phyloP scores from a whole-genome alignment of 345 rosid genomes.

The Jatropha curcas region DNA sequence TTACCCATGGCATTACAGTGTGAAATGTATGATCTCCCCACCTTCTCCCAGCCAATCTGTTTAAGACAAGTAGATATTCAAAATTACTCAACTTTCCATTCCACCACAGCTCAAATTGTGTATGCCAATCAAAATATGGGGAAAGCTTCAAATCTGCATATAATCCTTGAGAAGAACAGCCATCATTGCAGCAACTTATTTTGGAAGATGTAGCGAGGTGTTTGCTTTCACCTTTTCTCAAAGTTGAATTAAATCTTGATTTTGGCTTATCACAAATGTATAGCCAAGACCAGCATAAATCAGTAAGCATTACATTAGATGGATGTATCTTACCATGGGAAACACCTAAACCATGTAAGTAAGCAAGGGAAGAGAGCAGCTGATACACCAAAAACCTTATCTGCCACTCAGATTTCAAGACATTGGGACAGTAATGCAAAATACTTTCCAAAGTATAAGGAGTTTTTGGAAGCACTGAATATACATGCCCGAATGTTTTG shows the following conservation, averaged over 20 bases:
- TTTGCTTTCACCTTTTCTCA: constrained; percentile 21
- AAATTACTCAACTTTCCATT: constrained; percentile 84
- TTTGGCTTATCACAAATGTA: constrained; percentile 43
- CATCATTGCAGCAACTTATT: constrained; percentile 43
- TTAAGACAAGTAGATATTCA: constrained; percentile 78
- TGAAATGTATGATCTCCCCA: constrained; percentile 96
- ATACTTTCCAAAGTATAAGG: constrained; percentile 69
- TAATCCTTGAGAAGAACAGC: constrained; percentile 55
- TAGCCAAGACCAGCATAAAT: constrained; percentile 77
- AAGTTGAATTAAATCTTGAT: constrained; percentile 26
- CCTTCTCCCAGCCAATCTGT: constrained; percentile 85
- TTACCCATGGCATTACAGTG: constrained; percentile 94
- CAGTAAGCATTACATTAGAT: constrained; percentile 61
- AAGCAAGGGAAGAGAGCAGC: constrained; percentile 68
- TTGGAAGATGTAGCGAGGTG: constrained; percentile 27
- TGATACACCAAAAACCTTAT: constrained; percentile 67
- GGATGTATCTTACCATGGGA: constrained; percentile 73
- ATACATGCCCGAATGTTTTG: constrained; percentile 44
- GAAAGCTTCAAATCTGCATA: constrained; percentile 67
- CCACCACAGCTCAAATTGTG: constrained; percentile 78
- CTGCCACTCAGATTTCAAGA: constrained; percentile 74
- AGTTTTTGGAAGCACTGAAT: constrained; percentile 66
- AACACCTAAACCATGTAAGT: constrained; percentile 65
- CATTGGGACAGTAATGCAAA: constrained; percentile 72
- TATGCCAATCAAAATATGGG: constrained; percentile 56